These are phyloP conservation scores for Alternaria longipes DNA, from an alignment of 2,329 filamentous ascomycete species.

Conservation along the genomic window DNA sequence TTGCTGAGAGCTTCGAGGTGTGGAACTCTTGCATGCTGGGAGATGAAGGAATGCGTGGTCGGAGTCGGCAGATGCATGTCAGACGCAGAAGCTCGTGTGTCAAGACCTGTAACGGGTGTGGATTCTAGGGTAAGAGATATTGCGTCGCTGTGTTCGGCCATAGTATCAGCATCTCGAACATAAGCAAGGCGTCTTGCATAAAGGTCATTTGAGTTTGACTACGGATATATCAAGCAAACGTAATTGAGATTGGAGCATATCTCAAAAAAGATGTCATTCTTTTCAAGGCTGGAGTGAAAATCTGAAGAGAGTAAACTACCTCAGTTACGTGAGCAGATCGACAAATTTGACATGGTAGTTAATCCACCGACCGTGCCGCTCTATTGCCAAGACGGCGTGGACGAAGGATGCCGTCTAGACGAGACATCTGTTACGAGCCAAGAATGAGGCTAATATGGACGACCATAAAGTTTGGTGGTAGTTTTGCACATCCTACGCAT, in stretches of 20 bases:
- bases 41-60: constrained; percentile 15
- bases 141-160: not conserved
- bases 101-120: constrained; percentile 18
- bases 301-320: not conserved
- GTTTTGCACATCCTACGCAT: not conserved
- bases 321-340: not conserved
- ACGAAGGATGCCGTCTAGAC: constrained; percentile 11
- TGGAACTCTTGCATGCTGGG: constrained; percentile 13
- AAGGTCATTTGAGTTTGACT: not conserved
- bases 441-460: constrained; percentile 18
- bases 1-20: constrained; percentile 17
- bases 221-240: not conserved
- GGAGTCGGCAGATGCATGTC: constrained; percentile 35
- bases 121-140: constrained; percentile 29
- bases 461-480: not conserved
- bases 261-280: not conserved
- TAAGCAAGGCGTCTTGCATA: not conserved
- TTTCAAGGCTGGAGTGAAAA: not conserved
- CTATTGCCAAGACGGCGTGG: constrained; percentile 16
- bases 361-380: not conserved
- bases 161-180: not conserved
- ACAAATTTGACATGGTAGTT: not conserved
- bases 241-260: not conserved
- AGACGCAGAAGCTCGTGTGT: constrained; percentile 15
- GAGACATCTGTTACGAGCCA: constrained; percentile 9